Evolutionary conservation across 805 yeast genomes (phyloP).

Genomic region (Lachancea thermotolerans): DNA sequence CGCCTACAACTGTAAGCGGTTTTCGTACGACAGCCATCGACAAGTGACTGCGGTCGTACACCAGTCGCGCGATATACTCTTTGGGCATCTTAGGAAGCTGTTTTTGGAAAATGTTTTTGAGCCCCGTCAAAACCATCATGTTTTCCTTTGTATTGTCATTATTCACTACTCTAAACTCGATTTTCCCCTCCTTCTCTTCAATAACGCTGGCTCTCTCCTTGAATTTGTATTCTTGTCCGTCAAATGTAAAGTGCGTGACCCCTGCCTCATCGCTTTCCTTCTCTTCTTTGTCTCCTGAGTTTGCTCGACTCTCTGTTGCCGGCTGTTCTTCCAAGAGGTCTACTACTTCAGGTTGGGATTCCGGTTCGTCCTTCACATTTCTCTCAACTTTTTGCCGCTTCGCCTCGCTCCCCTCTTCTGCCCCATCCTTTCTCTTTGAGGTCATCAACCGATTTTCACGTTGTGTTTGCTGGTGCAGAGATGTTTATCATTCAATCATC

Average conservation of each 20-base stretch:
- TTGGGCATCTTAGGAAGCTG: slow-evolving; percentile 98
- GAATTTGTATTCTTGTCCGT: slow-evolving; percentile 74
- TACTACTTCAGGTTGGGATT: slow-evolving; percentile 12
- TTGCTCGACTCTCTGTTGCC: slow-evolving; percentile 1
- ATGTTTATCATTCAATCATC: too few relatives aligned
- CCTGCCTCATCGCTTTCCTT: slow-evolving; percentile 31
- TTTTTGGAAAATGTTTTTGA: slow-evolving; percentile 92
- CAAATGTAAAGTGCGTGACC: slow-evolving; percentile 41
- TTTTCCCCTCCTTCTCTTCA: slow-evolving; percentile 88
- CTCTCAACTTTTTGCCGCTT: slow-evolving; percentile 1
- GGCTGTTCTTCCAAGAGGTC: slow-evolving; percentile 1
- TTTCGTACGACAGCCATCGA: slow-evolving; percentile 94
- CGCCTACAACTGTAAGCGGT: slow-evolving; percentile 94
- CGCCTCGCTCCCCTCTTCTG: slow-evolving; percentile 15
- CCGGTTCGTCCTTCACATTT: slow-evolving; percentile 26
- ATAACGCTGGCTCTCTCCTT: slow-evolving; percentile 91
- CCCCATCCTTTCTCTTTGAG: slow-evolving; percentile 20
- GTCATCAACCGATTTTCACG: slow-evolving; percentile 8
- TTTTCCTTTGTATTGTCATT: slow-evolving; percentile 85
- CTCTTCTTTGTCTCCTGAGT: slow-evolving; percentile 12
- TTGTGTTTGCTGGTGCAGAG: not conserved
- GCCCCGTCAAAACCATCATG: slow-evolving; percentile 86
- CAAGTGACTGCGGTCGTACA: slow-evolving; percentile 87
- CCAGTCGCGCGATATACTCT: slow-evolving; percentile 90
- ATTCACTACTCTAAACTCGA: slow-evolving; percentile 93